Conservation (phyloP, 345 rosid species). For the Litchi chinensis region DNA sequence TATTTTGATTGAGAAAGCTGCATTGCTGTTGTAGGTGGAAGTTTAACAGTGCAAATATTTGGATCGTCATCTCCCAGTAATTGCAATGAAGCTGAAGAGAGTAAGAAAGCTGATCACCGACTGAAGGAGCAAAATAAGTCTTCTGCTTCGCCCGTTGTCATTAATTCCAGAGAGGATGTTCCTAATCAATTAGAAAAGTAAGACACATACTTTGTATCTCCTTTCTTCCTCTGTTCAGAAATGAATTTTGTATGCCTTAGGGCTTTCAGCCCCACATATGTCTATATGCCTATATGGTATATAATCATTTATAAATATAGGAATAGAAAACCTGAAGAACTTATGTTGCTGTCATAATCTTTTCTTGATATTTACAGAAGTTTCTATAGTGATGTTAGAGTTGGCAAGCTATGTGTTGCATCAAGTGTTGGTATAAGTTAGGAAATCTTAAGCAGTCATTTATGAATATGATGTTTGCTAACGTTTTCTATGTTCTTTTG, state of each 20-base stretch:
- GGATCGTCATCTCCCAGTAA: conserved; percentile 33
- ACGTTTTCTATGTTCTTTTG: no score
- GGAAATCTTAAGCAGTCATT: background rate
- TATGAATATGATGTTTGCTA: background rate
- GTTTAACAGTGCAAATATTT: conserved; percentile 55
- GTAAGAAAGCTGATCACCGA: conserved; percentile 11
- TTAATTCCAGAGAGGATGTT: conserved; percentile 38
- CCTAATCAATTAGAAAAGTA: conserved; percentile 31
- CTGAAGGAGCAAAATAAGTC: conserved; percentile 30
- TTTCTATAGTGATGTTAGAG: background rate
- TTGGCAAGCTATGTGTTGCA: background rate
- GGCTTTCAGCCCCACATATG: background rate
- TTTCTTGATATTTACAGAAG: background rate
- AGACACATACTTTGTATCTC: conserved; percentile 8
- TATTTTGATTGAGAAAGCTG: background rate
- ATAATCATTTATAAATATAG: background rate
- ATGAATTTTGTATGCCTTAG: background rate
- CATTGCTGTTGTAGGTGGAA: conserved; percentile 43
- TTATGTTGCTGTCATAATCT: background rate
- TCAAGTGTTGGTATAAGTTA: background rate
- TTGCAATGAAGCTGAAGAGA: conserved; percentile 21
- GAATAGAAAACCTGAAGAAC: background rate
- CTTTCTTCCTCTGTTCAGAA: background rate
- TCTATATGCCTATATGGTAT: background rate
- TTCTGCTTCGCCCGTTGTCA: conserved; percentile 37